Evolutionary conservation across 371 early-diverging fungal genomes (phyloP).

Genomic region (Homolaphlyctis polyrhiza): DNA sequence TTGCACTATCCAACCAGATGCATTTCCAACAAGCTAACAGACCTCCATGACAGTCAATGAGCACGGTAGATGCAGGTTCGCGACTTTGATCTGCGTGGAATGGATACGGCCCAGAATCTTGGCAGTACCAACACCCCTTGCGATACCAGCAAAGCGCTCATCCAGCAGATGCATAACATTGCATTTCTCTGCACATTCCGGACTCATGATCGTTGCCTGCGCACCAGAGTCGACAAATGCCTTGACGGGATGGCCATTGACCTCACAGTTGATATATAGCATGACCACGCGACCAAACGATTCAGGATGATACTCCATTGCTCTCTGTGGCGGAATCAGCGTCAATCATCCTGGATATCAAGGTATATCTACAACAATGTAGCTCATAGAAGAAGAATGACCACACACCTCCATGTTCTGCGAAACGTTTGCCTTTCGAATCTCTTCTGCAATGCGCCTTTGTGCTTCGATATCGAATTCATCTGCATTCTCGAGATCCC

Average conservation of each 20-base stretch:
- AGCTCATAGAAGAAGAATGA: background rate
- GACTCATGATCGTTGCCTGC: conserved; percentile 87
- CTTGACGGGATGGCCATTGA: conserved; percentile 82
- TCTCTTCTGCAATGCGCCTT: conserved; percentile 83
- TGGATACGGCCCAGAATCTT: conserved; percentile 94
- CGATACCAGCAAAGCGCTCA: conserved; percentile 83
- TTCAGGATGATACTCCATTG: conserved; percentile 95
- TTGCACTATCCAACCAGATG: too few species aligned
- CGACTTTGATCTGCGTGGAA: conserved; percentile 75
- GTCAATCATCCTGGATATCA: background rate
- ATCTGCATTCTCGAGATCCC: conserved; percentile 53
- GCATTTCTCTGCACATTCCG: conserved; percentile 77
- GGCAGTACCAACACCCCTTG: conserved; percentile 92
- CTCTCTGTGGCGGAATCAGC: conserved; percentile 35
- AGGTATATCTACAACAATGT: background rate
- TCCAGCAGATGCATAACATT: conserved; percentile 83
- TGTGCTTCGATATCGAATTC: conserved; percentile 91
- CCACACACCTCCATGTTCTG: conserved; percentile 66
- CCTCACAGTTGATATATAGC: conserved; percentile 84
- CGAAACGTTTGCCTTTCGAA: conserved; percentile 78
- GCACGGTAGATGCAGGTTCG: conserved; percentile 69
- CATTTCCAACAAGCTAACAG: conserved; percentile 2
- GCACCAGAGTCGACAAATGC: conserved; percentile 98
- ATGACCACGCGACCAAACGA: conserved; percentile 80
- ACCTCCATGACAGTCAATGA: conserved; percentile 90